Evolutionary conservation across 129 eudicot species (phyloP).

Genomic region (Artemisia annua): DNA sequence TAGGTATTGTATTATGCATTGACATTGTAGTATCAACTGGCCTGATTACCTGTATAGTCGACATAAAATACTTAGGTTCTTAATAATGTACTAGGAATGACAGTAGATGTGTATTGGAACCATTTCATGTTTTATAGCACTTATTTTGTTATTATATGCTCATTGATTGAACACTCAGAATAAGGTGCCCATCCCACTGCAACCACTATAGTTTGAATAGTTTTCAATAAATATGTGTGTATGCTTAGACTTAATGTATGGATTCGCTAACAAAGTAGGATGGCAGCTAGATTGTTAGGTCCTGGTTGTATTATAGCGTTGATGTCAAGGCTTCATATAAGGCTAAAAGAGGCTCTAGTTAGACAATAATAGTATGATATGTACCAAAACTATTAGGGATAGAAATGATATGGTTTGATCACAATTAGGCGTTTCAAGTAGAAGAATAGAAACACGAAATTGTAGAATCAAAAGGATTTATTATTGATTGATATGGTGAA

Average conservation of each 20-base stretch:
- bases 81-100: constrained; percentile 1
- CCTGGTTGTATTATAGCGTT: background rate
- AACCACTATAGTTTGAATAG: background rate
- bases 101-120: background rate
- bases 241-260: background rate
- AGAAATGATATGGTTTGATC: too few relatives aligned
- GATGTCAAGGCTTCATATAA: background rate
- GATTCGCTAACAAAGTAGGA: background rate
- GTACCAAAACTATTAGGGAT: too few relatives aligned
- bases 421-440: too few relatives aligned
- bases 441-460: too few relatives aligned
- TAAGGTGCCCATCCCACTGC: background rate
- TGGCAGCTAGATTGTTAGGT: background rate
- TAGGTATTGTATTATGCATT: background rate
- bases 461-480: too few relatives aligned
- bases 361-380: too few relatives aligned
- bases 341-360: constrained; percentile 2
- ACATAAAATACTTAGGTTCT: background rate
- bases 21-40: constrained; percentile 13
- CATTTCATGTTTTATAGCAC: background rate
- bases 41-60: too few relatives aligned
- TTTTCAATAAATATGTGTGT: constrained; percentile 15
- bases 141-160: background rate
- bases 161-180: background rate
- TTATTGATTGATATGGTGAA: too few relatives aligned